Evolutionary conservation across 352 stramenopile genomes (phyloP), one percentile per base, ranked within the genome.

Genomic region (Phytophthora quininea): DNA sequence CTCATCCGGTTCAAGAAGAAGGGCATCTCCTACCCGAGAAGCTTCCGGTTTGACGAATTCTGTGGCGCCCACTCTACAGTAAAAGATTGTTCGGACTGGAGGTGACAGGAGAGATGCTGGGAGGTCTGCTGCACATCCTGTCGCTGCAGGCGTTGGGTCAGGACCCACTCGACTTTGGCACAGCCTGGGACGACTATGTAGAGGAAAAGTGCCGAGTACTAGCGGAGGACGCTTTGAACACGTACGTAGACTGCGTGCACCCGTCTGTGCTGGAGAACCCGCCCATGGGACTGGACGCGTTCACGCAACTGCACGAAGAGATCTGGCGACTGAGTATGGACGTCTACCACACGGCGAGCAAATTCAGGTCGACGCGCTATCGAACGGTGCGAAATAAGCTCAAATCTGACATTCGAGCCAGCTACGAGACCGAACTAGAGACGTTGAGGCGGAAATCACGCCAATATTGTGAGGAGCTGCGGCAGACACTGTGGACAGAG

Each of bases 181-280:
- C 57, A 37, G 84, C 79, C 1, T 96, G 84, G 83, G 86, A 94
- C 60, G 80, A 88, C 33, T 66, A 86, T 48, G 84, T 88, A 15
- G 80, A 90, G 57, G 47, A 76, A 42, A 81, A 83, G 43, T 94
- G 86, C 46, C 37, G 38, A 10, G 54, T 74, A 0, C 51, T 89
- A 8, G 84, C 82, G 0, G 82, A 84, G 12, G 84, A 93, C 49
- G 88, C 84, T 4, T 57, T 92, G 15, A 73, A 62, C 15, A 94
- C 81, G 37, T 96, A 96, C 62, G 59, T 83, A 24, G 88, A 96
- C 62, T 93, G 85, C 55, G 79, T 94, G 6, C 80, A 87, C 53
- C 76, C 77, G 12, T 84, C 76, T 5, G 79, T 86, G 14, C 56
- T 69, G 9, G 86, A 94, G 50, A 37, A 54, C 27, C 81, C 81